Evolutionary conservation across 148 eudicot species (phyloP).

Genomic region (Diospyros lotus): DNA sequence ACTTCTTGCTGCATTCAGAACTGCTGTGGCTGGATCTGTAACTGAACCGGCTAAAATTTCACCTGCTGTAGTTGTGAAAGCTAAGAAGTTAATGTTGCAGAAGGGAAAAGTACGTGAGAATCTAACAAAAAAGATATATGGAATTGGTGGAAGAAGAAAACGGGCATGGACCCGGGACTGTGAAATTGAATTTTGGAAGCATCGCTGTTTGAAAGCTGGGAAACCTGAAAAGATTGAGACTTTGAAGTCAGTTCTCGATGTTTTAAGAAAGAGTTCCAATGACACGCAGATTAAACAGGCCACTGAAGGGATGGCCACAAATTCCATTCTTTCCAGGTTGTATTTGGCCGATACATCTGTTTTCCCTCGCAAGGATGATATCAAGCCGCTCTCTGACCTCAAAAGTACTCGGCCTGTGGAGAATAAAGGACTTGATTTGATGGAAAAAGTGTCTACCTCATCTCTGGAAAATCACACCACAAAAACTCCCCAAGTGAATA

Average conservation of each 20-base stretch:
- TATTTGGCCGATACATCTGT: slow-evolving; percentile 90
- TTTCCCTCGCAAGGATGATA: slow-evolving; percentile 79
- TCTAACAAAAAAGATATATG: slow-evolving; percentile 86
- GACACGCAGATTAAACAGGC: slow-evolving; percentile 22
- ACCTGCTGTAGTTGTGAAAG: slow-evolving; percentile 48
- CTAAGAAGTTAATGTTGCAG: slow-evolving; percentile 62
- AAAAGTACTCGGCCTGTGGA: slow-evolving; percentile 34
- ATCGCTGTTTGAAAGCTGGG: slow-evolving; percentile 60
- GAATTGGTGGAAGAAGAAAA: slow-evolving; percentile 64
- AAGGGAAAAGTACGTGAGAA: slow-evolving; percentile 90
- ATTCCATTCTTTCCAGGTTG: slow-evolving; percentile 83
- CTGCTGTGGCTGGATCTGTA: slow-evolving; percentile 58
- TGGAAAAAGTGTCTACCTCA: slow-evolving; percentile 23
- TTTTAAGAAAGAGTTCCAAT: slow-evolving; percentile 48
- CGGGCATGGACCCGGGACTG: slow-evolving; percentile 88
- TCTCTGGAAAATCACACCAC: slow-evolving; percentile 18
- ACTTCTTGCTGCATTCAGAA: slow-evolving; percentile 86
- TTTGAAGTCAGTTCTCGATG: slow-evolving; percentile 69
- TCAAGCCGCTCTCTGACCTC: slow-evolving; percentile 66
- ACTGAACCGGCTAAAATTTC: slow-evolving; percentile 52
- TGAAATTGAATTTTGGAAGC: slow-evolving; percentile 95
- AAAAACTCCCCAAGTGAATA: slow-evolving; percentile 18
- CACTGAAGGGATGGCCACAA: slow-evolving; percentile 31
- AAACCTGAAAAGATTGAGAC: slow-evolving; percentile 83
- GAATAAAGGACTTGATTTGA: slow-evolving; percentile 23